Evolutionary conservation across 768 basidiomycete genomes (phyloP), one percentile per base, ranked within the genome.

Genomic region (Chalciporus pseudorubinellus): DNA sequence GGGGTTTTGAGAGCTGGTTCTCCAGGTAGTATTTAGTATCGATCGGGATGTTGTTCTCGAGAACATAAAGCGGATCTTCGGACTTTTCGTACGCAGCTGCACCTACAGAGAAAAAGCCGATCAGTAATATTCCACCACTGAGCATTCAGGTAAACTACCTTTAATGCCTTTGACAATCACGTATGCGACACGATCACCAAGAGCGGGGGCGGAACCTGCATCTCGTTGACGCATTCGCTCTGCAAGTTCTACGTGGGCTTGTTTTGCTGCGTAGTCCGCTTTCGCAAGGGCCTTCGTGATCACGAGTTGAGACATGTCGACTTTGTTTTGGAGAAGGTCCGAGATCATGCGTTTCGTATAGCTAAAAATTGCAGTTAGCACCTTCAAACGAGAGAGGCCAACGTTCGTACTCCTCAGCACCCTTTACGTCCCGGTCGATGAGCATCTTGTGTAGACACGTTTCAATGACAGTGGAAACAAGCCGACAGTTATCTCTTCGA

Each of bases 71-170:
- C 0, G 97, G 97, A 60, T 98, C 97, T 66, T 99, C 97, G 0
- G 95, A 98, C 69, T 98, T 98, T 66, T 98, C 95, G 59, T 97
- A 99, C 14, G 95, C 97, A 14, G 94, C 93, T 12, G 97, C 95
- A 60, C 92, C 91, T 92, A n/a, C 1, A 39, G 26, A 26, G 9
- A 26, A 26, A 26, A 26, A 26, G 3, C 3, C 2, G 12, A 24
- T 56, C 13, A 51, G 34, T 24, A 16, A n/a, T n/a, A 43, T 28
- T 8, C 22, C 7, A 31, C 38, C n/a, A 22, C 29, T 13, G 10
- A 28, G 6, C 21, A 29, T 26, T 18, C n/a, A 2, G 18, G 2
- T n/a, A 28, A 51, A 63, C 13, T 52, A 88, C 90, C 92, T 76
- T 95, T 98, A 54, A 89, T 87, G 5, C 92, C 92, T 69, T 99